phyloP scores from a whole-genome alignment of 768 basidiomycete species.

The Ramaria sp. region DNA sequence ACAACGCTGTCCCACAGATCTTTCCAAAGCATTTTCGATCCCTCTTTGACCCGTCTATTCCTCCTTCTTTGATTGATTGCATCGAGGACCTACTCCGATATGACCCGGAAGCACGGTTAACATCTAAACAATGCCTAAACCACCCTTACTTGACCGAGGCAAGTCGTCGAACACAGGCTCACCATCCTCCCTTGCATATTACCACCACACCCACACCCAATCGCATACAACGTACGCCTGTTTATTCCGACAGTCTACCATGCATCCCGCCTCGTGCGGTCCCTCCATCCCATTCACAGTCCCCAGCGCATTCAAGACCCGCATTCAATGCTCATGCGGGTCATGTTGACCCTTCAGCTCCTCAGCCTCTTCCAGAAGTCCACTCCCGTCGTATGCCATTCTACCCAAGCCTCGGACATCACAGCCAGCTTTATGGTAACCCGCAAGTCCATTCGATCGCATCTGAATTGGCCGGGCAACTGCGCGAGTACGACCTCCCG shows the following conservation, averaged over 20 bases:
- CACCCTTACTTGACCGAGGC: conserved; percentile 87
- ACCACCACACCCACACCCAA: conserved; percentile 15
- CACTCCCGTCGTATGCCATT: conserved; percentile 42
- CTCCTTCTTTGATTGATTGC: conserved; percentile 77
- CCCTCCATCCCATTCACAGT: conserved; percentile 40
- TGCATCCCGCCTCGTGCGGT: conserved; percentile 33
- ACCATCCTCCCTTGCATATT: conserved; percentile 41
- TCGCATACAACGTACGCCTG: conserved; percentile 22
- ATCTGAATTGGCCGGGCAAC: not conserved
- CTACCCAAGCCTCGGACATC: conserved; percentile 21
- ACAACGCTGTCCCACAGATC: conserved; percentile 29
- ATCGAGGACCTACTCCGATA: conserved; percentile 88
- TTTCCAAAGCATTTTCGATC: conserved; percentile 56
- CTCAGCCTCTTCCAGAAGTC: conserved; percentile 33
- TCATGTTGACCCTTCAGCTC: conserved; percentile 21
- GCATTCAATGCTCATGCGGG: conserved; percentile 22
- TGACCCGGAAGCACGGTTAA: conserved; percentile 80
- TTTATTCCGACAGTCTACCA: conserved; percentile 19
- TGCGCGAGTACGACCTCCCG: conserved; percentile 2
- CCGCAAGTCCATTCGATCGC: not conserved
- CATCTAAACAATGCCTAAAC: conserved; percentile 76
- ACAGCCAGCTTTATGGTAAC: not conserved
- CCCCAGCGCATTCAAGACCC: conserved; percentile 22
- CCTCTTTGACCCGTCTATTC: conserved; percentile 71
- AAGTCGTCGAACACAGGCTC: conserved; percentile 52